Conservation (phyloP, 768 basidiomycete species). For the Phylloporus sp. region DNA sequence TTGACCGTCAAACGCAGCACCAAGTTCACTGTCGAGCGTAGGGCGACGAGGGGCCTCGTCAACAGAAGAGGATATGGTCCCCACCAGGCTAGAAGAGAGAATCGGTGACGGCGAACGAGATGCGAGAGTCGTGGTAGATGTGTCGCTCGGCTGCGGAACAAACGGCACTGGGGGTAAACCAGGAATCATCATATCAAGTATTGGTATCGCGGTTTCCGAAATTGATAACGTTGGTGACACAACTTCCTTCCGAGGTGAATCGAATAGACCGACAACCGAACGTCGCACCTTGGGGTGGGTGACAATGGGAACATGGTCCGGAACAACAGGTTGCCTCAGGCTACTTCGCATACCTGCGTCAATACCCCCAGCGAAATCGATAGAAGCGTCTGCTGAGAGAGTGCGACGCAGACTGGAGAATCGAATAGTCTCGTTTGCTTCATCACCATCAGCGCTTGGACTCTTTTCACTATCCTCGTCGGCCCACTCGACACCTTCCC, state of each 20-base stretch:
- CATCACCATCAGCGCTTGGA: constrained; percentile 24
- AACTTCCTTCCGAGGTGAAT: constrained; percentile 26
- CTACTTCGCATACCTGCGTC: constrained; percentile 25
- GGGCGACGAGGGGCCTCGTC: constrained; percentile 18
- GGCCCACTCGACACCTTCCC: constrained; percentile 37
- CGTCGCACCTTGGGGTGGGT: constrained; percentile 38
- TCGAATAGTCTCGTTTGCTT: constrained; percentile 30
- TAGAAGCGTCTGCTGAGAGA: constrained; percentile 19
- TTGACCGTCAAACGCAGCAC: constrained; percentile 39
- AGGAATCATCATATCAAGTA: constrained; percentile 32
- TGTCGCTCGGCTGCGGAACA: constrained; percentile 32
- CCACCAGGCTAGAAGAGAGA: constrained; percentile 1
- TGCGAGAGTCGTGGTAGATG: constrained; percentile 7
- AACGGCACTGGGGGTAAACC: constrained; percentile 32
- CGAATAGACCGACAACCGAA: constrained; percentile 63
- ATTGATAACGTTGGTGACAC: constrained; percentile 7
- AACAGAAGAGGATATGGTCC: constrained; percentile 4
- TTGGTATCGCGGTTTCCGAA: constrained; percentile 17
- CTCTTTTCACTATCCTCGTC: constrained; percentile 43
- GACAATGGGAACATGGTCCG: constrained; percentile 17
- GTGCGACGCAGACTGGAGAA: constrained; percentile 28
- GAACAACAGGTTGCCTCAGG: constrained; percentile 11
- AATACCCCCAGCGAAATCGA: constrained; percentile 21
- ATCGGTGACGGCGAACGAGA: constrained; percentile 24
- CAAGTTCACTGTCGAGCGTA: constrained; percentile 58